A percentile compares a stretch with the other conserved stretches of the same genome.
These are phyloP conservation scores for Alternaria triticimaculans DNA, from an alignment of 2,329 filamentous ascomycete genomes.

Conservation along the genomic window DNA sequence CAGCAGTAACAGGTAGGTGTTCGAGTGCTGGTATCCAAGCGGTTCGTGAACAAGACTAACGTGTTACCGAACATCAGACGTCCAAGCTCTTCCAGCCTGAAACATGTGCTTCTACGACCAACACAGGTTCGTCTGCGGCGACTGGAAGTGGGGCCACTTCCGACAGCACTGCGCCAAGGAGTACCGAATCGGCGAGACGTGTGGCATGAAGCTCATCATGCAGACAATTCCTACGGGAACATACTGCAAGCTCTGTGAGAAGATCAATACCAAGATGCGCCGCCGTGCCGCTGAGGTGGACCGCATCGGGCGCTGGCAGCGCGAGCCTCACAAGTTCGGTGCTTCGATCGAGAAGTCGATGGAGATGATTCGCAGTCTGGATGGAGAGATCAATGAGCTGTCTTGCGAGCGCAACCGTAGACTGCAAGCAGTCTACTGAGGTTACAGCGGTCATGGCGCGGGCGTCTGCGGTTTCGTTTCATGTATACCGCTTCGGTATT, in stretches of 20 bases:
- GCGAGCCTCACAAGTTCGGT: constrained; percentile 67
- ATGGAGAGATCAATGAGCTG: constrained; percentile 72
- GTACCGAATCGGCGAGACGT: constrained; percentile 95
- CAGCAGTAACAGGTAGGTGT: constrained; percentile 38
- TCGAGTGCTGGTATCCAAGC: constrained; percentile 38
- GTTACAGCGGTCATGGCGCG: constrained; percentile 23
- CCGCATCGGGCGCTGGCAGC: constrained; percentile 78
- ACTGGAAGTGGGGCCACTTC: constrained; percentile 95
- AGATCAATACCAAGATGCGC: constrained; percentile 84
- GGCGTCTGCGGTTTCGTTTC: constrained; percentile 45
- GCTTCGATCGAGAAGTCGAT: constrained; percentile 70
- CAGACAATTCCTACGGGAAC: constrained; percentile 68
- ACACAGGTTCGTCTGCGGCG: constrained; percentile 82
- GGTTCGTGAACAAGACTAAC: constrained; percentile 36
- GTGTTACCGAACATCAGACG: constrained; percentile 34
- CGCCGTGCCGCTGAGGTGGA: constrained; percentile 75
- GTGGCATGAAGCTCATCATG: constrained; percentile 89
- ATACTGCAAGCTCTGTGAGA: constrained; percentile 84
- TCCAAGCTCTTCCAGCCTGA: constrained; percentile 41
- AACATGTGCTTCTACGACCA: constrained; percentile 97
- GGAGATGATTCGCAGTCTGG: constrained; percentile 75
- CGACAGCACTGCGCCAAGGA: constrained; percentile 92
- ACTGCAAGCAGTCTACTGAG: constrained; percentile 44
- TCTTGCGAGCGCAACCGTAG: constrained; percentile 58
- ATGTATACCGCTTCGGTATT: constrained; percentile 41